Evolutionary conservation across 192 early-diverging fungal genomes (phyloP).

Genomic region (Geranomyces michiganensis): DNA sequence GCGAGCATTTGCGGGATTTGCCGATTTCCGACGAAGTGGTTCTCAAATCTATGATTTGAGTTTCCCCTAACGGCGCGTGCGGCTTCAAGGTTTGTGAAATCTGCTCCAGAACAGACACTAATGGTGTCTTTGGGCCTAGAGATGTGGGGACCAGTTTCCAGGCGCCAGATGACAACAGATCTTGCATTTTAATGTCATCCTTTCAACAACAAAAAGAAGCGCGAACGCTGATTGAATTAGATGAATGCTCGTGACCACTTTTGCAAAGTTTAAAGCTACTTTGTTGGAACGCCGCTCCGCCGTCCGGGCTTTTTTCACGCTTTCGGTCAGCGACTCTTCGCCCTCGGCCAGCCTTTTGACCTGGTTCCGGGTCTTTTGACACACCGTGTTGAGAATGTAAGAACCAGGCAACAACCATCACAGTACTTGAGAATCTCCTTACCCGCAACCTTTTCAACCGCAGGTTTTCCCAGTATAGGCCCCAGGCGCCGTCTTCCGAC

Average conservation of each 20-base stretch:
- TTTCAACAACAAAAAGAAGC: no score
- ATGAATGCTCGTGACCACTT: no score
- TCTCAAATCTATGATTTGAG: conserved; percentile 6
- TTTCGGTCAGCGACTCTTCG: conserved; percentile 6
- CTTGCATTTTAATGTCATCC: no score
- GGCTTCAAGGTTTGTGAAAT: no score
- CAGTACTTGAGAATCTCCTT: neutral
- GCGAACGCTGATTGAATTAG: no score
- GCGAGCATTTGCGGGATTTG: no score
- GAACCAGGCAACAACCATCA: neutral
- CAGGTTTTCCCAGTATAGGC: neutral
- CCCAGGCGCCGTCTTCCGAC: conserved; percentile 6
- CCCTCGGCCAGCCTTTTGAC: conserved; percentile 4
- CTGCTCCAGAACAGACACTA: no score
- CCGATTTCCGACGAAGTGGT: neutral
- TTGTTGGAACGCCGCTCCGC: neutral
- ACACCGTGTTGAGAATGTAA: neutral
- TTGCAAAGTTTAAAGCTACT: no score
- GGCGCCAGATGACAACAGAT: no score
- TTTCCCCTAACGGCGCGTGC: neutral
- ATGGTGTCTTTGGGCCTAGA: no score
- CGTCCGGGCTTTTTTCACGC: neutral
- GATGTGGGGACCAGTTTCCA: no score
- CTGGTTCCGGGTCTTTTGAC: neutral
- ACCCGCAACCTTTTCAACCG: neutral